A percentile compares a stretch with the other conserved stretches of the same genome.
These are phyloP conservation scores for Blastomyces parvus DNA, from an alignment of 2,329 filamentous ascomycete species.

Conservation along the genomic window DNA sequence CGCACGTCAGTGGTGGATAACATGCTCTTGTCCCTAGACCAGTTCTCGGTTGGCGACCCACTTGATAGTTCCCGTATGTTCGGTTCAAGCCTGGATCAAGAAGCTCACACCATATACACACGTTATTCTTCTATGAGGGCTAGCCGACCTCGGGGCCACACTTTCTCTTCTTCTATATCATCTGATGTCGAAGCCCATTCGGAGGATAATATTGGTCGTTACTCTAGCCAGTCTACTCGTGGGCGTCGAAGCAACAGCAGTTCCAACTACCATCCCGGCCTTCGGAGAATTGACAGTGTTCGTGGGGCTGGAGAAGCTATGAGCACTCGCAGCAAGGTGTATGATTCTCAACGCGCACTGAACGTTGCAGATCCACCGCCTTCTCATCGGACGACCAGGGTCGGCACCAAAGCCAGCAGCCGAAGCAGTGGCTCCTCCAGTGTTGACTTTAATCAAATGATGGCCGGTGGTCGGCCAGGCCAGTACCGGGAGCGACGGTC, in stretches of 20 bases:
- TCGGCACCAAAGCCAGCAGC: conserved; percentile 54
- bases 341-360: conserved; percentile 25
- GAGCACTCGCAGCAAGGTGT: conserved; percentile 30
- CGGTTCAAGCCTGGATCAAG: conserved; percentile 33
- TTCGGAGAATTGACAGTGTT: conserved; percentile 55
- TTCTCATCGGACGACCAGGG: conserved; percentile 35
- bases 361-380: conserved; percentile 20
- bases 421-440: conserved; percentile 69
- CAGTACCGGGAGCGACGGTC: conserved; percentile 32
- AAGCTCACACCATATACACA: conserved; percentile 25
- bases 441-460: conserved; percentile 56
- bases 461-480: conserved; percentile 27
- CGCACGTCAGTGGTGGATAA: conserved; percentile 91
- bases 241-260: conserved; percentile 71
- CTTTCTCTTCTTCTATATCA: conserved; percentile 51
- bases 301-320: conserved; percentile 35
- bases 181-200: conserved; percentile 45
- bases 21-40: conserved; percentile 87
- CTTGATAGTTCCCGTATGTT: conserved; percentile 15
- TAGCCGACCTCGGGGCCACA: conserved; percentile 47
- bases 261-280: conserved; percentile 55
- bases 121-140: conserved; percentile 24
- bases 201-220: conserved; percentile 33
- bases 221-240: conserved; percentile 32
- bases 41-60: conserved; percentile 42